phyloP scores from a whole-genome alignment of 495 filamentous ascomycete species.

The Trichoderma reesei region DNA sequence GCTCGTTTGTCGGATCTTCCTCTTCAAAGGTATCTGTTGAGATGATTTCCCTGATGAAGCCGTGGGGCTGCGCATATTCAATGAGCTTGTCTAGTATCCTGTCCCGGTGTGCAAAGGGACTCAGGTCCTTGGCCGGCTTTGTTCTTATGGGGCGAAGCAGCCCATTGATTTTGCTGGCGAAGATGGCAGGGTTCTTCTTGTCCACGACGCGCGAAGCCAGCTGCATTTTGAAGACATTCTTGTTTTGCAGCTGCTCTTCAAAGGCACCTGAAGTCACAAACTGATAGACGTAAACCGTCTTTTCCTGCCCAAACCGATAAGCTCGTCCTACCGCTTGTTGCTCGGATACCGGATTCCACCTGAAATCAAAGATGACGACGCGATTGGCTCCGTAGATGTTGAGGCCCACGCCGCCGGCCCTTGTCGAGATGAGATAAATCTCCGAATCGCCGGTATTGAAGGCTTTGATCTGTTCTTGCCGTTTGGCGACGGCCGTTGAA shows the following conservation, averaged over 20 bases:
- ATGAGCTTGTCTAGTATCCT: conserved; percentile 62
- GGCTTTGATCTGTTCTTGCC: conserved; percentile 50
- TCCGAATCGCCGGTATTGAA: conserved; percentile 50
- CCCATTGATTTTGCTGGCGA: conserved; percentile 39
- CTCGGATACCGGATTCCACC: conserved; percentile 71
- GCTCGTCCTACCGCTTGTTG: conserved; percentile 83
- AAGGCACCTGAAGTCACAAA: conserved; percentile 70
- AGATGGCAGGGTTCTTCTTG: conserved; percentile 59
- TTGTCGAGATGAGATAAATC: conserved; percentile 75
- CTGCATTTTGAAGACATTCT: conserved; percentile 69
- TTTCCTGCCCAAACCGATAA: conserved; percentile 78
- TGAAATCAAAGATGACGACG: conserved; percentile 78
- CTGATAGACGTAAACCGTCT: conserved; percentile 82
- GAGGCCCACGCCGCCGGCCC: conserved; percentile 69
- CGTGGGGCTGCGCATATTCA: conserved; percentile 9
- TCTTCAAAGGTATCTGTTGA: conserved; percentile 37
- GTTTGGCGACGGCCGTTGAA: conserved; percentile 34
- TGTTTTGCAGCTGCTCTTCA: conserved; percentile 62
- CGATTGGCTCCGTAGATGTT: conserved; percentile 82
- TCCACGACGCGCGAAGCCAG: conserved; percentile 73
- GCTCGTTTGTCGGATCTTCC: conserved; percentile 28
- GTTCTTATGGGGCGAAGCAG: conserved; percentile 50
- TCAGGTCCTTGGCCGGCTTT: conserved; percentile 43
- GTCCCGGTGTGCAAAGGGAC: conserved; percentile 52
- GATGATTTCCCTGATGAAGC: conserved; percentile 25